Base-by-base conservation (phyloP, 2,329 filamentous ascomycete genomes). In the Fusarium nelsonii region DNA sequence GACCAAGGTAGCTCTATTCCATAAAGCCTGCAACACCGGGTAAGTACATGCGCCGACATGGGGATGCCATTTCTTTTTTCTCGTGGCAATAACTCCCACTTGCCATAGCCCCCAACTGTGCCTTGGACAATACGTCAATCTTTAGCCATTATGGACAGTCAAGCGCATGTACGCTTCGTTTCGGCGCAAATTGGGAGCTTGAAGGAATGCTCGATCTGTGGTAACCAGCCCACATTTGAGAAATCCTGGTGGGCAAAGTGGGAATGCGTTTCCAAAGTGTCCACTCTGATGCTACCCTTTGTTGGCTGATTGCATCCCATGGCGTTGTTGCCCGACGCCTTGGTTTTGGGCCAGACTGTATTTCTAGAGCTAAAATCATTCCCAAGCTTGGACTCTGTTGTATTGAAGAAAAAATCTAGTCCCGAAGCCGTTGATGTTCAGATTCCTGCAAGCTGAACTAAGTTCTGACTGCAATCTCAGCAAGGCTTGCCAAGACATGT, bases 261-360 rank as follows among this genome's bases (percentile, higher is more conserved):
- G 48, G n/a, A 50, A 28, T 26, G 44, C 14, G 23, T 30, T 39
- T 28, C n/a, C n/a, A 8, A 8, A 6, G 58, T 43, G 58, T 48
- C 60, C 60, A 63, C 60, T 55, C 14, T 23, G n/a, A 58, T 63
- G 45, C 50, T 40, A 63, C 60, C 36, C 16, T 57, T 32, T n/a
- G 26, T 45, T 46, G 33, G n/a, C 15, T 6, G n/a, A 30, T 40
- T 28, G 12, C 14, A 3, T 11, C 40, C 37, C 34, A 37, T 39
- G 8, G 8, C 33, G 23, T 16, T 8, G 1, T 18, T 45, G 6
- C 4, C 23, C 16, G 43, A n/a, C 18, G 11, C 43, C 43, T 16
- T 30, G 26, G 11, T 11, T 28, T 45, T 30, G 26, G 43, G 7
- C n/a, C 11, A 8, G 26, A 18, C n/a, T 8, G 4, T 16, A 6